phyloP scores from a whole-genome alignment of 2,329 filamentous ascomycete species.

The Penicillium occitanis region DNA sequence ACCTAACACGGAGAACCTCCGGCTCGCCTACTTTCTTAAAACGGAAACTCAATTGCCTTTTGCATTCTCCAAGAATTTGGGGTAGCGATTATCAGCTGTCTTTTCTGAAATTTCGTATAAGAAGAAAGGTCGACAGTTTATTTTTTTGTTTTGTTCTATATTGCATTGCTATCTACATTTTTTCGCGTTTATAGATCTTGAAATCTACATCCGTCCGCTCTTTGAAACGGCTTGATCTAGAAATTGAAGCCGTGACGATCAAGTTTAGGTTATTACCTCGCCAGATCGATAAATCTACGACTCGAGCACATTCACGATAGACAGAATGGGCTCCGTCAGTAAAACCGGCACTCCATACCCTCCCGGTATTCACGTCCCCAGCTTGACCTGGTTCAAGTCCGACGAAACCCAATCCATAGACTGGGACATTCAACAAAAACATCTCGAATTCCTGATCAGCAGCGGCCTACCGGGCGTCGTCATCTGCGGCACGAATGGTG shows the following conservation, averaged over 20 bases:
- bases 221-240: neutral
- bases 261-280: neutral
- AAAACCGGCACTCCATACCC: constrained; percentile 30
- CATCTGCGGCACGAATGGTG: constrained; percentile 48
- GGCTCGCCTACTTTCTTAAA: constrained; percentile 6
- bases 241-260: neutral
- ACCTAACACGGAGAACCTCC: neutral
- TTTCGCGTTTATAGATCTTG: neutral
- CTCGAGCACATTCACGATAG: neutral
- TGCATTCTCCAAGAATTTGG: neutral
- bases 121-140: neutral
- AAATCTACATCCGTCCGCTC: neutral
- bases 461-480: constrained; percentile 55
- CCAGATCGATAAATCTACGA: neutral
- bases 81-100: neutral
- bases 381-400: constrained; percentile 56
- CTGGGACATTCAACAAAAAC: constrained; percentile 55
- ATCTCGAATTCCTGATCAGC: constrained; percentile 55
- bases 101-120: neutral
- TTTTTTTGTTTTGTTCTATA: neutral
- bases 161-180: neutral
- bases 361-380: constrained; percentile 58
- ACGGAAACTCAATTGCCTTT: neutral
- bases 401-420: constrained; percentile 54
- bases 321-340: constrained; percentile 14